Evolutionary conservation across 768 basidiomycete genomes (phyloP).

Genomic region (Naganishia onofrii): DNA sequence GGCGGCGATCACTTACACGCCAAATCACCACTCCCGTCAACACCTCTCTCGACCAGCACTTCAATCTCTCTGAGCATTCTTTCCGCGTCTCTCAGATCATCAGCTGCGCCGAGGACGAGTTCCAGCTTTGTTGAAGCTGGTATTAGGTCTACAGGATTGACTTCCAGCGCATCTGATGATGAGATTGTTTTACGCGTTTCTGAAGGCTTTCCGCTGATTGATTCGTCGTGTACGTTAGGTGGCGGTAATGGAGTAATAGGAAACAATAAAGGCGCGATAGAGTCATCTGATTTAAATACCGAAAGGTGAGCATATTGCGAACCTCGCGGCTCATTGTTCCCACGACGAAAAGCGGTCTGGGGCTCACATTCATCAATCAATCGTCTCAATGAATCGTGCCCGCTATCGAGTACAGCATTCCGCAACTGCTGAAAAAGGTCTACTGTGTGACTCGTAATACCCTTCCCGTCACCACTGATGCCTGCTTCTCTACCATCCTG

Average conservation of each 20-base stretch:
- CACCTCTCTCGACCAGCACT: constrained; percentile 25
- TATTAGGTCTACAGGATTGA: constrained; percentile 21
- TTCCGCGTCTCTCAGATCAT: constrained; percentile 23
- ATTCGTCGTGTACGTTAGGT: neutral
- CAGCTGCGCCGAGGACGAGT: constrained; percentile 24
- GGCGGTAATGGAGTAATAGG: neutral
- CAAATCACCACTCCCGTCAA: constrained; percentile 25
- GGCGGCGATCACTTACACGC: constrained; percentile 17
- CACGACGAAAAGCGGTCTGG: too few relatives aligned
- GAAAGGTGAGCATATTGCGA: neutral
- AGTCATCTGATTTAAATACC: constrained; percentile 1
- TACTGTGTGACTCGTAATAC: neutral
- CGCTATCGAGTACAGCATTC: neutral
- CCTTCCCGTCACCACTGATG: neutral
- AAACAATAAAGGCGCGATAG: neutral
- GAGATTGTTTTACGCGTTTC: neutral
- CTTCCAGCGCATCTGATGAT: neutral
- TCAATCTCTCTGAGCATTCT: constrained; percentile 23
- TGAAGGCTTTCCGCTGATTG: neutral
- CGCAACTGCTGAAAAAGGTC: neutral
- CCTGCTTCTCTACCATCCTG: neutral
- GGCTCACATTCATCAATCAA: constrained; percentile 14
- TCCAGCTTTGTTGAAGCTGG: constrained; percentile 28
- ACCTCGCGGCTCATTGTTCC: too few relatives aligned
- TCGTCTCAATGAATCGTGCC: constrained; percentile 11